phyloP scores from a whole-genome alignment of 148 eudicot genomes.

The Persicaria tinctoria region DNA sequence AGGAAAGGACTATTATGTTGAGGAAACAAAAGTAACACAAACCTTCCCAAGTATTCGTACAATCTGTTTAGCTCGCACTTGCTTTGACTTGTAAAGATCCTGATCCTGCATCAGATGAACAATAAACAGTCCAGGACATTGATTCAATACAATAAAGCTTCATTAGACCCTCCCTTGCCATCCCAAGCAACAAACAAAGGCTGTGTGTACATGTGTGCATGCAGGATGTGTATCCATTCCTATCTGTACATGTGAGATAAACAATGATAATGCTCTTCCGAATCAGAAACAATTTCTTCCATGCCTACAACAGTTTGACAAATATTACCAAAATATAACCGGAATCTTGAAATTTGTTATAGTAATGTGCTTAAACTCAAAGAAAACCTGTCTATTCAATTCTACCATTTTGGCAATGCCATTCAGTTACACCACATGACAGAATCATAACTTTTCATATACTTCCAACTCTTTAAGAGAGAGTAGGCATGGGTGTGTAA shows the following conservation, averaged over 20 bases:
- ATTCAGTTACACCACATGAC: background rate
- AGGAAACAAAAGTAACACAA: conserved; percentile 5
- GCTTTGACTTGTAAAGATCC: conserved; percentile 89
- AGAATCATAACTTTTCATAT: background rate
- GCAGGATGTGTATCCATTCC: too few species aligned
- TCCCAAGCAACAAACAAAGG: background rate
- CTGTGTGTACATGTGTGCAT: background rate
- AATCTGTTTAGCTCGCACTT: conserved; percentile 93
- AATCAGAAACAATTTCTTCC: too few species aligned
- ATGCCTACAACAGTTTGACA: too few species aligned
- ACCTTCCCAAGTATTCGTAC: conserved; percentile 98
- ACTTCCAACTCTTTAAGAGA: background rate
- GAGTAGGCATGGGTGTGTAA: background rate
- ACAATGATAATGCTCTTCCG: too few species aligned
- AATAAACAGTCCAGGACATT: background rate
- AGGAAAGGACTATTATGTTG: background rate
- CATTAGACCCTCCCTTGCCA: background rate
- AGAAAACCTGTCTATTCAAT: background rate
- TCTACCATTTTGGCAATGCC: background rate
- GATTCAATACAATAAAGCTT: background rate
- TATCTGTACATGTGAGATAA: too few species aligned
- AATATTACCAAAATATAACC: background rate
- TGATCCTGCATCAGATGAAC: conserved; percentile 56
- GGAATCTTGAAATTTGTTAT: background rate
- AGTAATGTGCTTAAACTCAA: background rate